Base-by-base conservation (phyloP, 805 yeast genomes). In the Jamesozyma piceae region DNA sequence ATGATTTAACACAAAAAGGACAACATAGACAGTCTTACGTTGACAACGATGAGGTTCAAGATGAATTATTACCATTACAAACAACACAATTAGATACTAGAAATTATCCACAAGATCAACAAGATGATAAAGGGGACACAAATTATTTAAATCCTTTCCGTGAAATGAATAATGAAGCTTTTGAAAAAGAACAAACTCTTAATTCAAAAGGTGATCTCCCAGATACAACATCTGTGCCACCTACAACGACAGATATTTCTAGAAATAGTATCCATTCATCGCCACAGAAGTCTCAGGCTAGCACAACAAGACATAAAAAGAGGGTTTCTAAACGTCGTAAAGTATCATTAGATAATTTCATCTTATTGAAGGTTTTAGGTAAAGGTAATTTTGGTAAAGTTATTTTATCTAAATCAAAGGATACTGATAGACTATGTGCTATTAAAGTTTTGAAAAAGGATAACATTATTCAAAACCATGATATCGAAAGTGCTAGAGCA, bases 371-470 rank as follows among this genome's bases (percentile, higher is more conserved):
- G 9, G 98, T 92, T 9, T 73, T 92, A 45, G 99, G 99, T 54
- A 92, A 89, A 62, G 99, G 99, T 67, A 92, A 92, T 63, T 92
- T 92, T 62, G 99, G 99, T 65, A 92, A 92, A 60, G 98, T 92
- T 43, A 86, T 92, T 89, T 74, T 92, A 52, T 97, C 97, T 1
- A 95, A 90, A 65, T 84, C 95, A 14, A 80, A 90, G 58, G 82
- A 80, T 47, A 79, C 90, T 0, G 75, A 77, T 41, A 75, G 78
- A 43, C 65, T 92, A 43, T 92, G 96, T 67, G 99, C 99, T 22
- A 89, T 92, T 44, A 92, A 92, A 66, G 97, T 92, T 21, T 74
- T 92, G 64, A 92, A 92, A 73, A 92, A 92, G 64, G 97, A 90
- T 55, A 88, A 87, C 63, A 88, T 92, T 49, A 81, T 92, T 44